phyloP scores from a whole-genome alignment of 345 rosid genomes.

The Sonneratia caseolaris region DNA sequence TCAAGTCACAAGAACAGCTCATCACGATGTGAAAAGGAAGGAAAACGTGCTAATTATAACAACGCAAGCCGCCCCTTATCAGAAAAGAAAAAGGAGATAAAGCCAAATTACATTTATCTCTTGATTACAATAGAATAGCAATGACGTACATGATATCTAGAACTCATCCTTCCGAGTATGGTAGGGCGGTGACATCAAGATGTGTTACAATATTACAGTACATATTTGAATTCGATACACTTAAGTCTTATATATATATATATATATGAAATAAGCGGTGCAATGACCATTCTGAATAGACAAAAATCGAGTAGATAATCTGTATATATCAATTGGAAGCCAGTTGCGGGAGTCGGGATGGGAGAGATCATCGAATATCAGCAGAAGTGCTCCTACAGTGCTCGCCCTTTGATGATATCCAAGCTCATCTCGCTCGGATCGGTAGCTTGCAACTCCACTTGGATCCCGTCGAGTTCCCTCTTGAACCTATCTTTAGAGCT shows the following conservation, averaged over 20 bases:
- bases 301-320: background rate
- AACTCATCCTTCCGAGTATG: background rate
- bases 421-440: constrained; percentile 99
- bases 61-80: too few relatives aligned
- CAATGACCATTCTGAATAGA: background rate
- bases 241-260: background rate
- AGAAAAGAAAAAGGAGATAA: too few relatives aligned
- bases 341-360: background rate
- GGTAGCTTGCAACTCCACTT: constrained; percentile 92
- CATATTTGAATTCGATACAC: background rate
- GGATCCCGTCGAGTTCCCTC: constrained; percentile 90
- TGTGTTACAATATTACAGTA: background rate
- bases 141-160: too few relatives aligned
- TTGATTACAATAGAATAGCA: too few relatives aligned
- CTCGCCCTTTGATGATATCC: constrained; percentile 71
- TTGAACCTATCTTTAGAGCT: constrained; percentile 96
- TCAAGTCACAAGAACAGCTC: background rate
- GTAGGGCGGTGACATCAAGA: background rate
- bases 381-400: constrained; percentile 33
- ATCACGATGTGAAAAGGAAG: background rate
- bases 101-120: too few relatives aligned
- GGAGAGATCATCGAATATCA: background rate
- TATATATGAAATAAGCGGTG: background rate
- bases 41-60: too few relatives aligned
- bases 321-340: background rate